Conservation (phyloP, 441 rosid genomes). For the Erysimum cheiri region DNA sequence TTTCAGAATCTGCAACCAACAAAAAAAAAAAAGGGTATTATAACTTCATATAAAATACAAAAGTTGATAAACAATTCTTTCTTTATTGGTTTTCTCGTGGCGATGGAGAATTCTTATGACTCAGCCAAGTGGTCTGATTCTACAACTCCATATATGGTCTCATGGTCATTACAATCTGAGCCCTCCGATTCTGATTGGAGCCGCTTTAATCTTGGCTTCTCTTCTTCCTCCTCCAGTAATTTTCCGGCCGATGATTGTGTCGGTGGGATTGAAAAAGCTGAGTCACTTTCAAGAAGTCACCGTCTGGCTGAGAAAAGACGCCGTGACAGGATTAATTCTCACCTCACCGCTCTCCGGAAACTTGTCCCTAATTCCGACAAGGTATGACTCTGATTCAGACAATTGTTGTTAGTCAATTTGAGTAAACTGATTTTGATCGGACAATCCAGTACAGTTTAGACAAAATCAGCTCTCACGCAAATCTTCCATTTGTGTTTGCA, state of each 20-base stretch:
- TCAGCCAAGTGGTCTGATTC: slow-evolving; percentile 48
- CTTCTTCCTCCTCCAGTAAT: slow-evolving; percentile 45
- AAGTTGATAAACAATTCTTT: neutral
- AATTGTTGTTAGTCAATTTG: neutral
- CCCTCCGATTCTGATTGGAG: slow-evolving; percentile 42
- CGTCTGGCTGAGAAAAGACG: slow-evolving; percentile 95
- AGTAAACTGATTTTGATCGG: neutral
- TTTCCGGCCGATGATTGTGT: slow-evolving; percentile 43
- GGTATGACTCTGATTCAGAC: slow-evolving; percentile 47
- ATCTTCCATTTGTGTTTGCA: slow-evolving; percentile 1
- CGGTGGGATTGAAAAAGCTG: slow-evolving; percentile 57
- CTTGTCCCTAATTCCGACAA: slow-evolving; percentile 88
- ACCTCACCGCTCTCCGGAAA: slow-evolving; percentile 82
- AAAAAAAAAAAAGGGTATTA: neutral
- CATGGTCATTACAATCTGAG: slow-evolving; percentile 49
- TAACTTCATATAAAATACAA: neutral
- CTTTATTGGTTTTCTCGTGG: neutral
- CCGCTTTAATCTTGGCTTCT: slow-evolving; percentile 40
- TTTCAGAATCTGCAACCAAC: slow-evolving; percentile 11
- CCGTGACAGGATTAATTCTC: slow-evolving; percentile 84
- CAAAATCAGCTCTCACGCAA: neutral
- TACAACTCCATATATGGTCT: slow-evolving; percentile 44
- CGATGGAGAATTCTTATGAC: slow-evolving; percentile 42
- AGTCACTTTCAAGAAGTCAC: slow-evolving; percentile 71
- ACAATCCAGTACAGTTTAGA: neutral